Conservation (phyloP, 2,329 filamentous ascomycete genomes). For the Catunica adiposa region DNA sequence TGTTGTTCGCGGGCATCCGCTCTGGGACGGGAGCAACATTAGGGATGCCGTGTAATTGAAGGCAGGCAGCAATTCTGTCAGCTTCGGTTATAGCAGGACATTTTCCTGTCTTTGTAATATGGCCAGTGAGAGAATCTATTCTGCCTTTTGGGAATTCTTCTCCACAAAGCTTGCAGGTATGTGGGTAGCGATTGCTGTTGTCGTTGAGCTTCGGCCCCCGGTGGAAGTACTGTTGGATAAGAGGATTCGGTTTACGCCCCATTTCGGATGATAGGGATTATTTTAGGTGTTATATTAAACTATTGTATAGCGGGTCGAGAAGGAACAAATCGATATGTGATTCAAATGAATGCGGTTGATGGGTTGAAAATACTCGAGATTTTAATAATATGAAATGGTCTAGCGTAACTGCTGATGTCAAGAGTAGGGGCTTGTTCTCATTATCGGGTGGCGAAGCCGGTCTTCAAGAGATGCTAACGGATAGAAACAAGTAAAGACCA, state of each 20-base stretch:
- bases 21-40: conserved; percentile 20
- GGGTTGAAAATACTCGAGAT: no score
- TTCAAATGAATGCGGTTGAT: no score
- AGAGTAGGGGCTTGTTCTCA: no score
- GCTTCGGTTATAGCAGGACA: conserved; percentile 62
- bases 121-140: conserved; percentile 63
- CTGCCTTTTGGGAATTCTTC: conserved; percentile 83
- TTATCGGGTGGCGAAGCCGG: no score
- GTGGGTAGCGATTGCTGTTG: conserved; percentile 79
- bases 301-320: no score
- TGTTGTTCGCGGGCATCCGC: conserved; percentile 3
- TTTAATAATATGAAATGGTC: no score
- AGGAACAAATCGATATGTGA: no score
- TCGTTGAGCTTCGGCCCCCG: conserved; percentile 75
- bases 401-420: no score
- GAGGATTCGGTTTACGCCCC: conserved; percentile 68
- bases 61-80: conserved; percentile 58
- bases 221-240: conserved; percentile 79
- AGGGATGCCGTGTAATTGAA: conserved; percentile 55
- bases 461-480: background rate
- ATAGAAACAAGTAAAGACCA: no score
- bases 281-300: background rate
- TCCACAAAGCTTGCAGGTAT: conserved; percentile 77
- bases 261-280: conserved; percentile 27
- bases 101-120: conserved; percentile 56